These are phyloP conservation scores for Candida mesenterica DNA, from an alignment of 1,139 yeast species.

Conservation along the genomic window DNA sequence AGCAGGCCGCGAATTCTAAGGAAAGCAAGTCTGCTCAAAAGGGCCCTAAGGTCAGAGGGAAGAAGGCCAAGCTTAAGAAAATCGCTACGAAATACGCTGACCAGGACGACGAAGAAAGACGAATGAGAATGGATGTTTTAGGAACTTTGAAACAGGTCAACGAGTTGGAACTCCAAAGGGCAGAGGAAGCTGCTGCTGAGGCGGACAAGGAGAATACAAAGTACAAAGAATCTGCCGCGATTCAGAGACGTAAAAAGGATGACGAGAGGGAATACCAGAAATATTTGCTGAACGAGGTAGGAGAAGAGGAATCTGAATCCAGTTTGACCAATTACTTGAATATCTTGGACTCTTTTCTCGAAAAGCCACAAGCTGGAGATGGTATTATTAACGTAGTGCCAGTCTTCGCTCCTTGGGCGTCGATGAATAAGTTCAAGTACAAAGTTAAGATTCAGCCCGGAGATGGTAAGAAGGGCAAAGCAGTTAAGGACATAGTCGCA, in stretches of 20 bases:
- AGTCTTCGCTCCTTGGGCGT: slow-evolving; percentile 89
- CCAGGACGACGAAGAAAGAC: slow-evolving; percentile 88
- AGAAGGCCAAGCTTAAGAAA: slow-evolving; percentile 79
- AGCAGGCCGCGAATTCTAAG: slow-evolving; percentile 4
- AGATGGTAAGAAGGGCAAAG: slow-evolving; percentile 82
- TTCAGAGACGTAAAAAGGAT: slow-evolving; percentile 19
- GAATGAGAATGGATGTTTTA: slow-evolving; percentile 69
- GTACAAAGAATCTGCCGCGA: slow-evolving; percentile 16
- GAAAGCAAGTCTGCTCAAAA: slow-evolving; percentile 16
- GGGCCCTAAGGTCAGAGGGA: slow-evolving; percentile 64
- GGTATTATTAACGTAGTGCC: slow-evolving; percentile 65
- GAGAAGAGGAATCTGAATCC: slow-evolving; percentile 29
- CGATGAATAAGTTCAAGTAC: slow-evolving; percentile 72
- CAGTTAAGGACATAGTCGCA: slow-evolving; percentile 65
- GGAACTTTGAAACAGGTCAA: slow-evolving; percentile 78
- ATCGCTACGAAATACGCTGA: slow-evolving; percentile 80
- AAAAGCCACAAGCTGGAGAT: slow-evolving; percentile 45
- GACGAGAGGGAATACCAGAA: slow-evolving; percentile 49
- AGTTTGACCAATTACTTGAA: slow-evolving; percentile 34
- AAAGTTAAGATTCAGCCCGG: slow-evolving; percentile 90
- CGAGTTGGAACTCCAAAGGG: slow-evolving; percentile 28
- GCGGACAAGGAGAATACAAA: slow-evolving; percentile 30
- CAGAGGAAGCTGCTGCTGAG: slow-evolving; percentile 22
- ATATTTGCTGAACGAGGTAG: slow-evolving; percentile 37
- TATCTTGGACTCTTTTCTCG: slow-evolving; percentile 38